Percentiles rank a stretch among this genome's conserved stretches.
phyloP scores from a whole-genome alignment of 2,329 filamentous ascomycete genomes.

The Colletotrichum tropicicola region DNA sequence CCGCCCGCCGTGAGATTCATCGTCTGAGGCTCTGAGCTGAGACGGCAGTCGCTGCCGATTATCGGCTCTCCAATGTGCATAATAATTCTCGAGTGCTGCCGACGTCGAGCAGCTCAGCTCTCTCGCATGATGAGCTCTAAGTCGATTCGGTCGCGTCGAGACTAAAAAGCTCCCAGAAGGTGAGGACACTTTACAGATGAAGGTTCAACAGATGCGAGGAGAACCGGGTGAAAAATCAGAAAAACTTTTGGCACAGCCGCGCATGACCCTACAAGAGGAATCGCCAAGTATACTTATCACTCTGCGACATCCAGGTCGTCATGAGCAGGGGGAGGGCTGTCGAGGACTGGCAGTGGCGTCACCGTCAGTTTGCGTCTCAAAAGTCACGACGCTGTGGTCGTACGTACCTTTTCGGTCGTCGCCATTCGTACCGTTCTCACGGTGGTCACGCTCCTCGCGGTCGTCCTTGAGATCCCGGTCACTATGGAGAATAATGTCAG shows the following conservation, averaged over 20 bases:
- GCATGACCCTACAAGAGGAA: conserved; percentile 21
- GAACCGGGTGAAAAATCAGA: conserved; percentile 18
- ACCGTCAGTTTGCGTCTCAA: conserved; percentile 21
- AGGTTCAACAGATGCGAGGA: conserved; percentile 13
- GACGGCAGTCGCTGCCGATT: conserved; percentile 5
- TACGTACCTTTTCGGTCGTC: conserved; percentile 87
- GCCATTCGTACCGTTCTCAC: conserved; percentile 81
- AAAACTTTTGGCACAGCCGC: conserved; percentile 28
- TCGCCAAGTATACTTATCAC: conserved; percentile 46
- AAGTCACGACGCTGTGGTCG: not conserved
- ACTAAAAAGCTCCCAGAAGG: conserved; percentile 30
- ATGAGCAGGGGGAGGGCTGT: conserved; percentile 83
- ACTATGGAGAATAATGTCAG: conserved; percentile 44
- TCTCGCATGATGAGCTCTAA: conserved; percentile 9
- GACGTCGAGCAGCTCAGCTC: conserved; percentile 10
- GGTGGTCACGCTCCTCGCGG: conserved; percentile 76
- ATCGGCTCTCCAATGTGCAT: conserved; percentile 2
- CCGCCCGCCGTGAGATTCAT: conserved; percentile 15
- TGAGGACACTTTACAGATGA: conserved; percentile 31
- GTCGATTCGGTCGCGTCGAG: conserved; percentile 29
- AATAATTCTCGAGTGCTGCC: conserved; percentile 12
- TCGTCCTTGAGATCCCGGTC: conserved; percentile 70
- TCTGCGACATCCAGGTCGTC: conserved; percentile 98
- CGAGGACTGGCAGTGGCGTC: conserved; percentile 58
- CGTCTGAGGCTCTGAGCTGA: conserved; percentile 10